Conservation (phyloP, 2,329 filamentous ascomycete genomes). For the Coniella vitis region DNA sequence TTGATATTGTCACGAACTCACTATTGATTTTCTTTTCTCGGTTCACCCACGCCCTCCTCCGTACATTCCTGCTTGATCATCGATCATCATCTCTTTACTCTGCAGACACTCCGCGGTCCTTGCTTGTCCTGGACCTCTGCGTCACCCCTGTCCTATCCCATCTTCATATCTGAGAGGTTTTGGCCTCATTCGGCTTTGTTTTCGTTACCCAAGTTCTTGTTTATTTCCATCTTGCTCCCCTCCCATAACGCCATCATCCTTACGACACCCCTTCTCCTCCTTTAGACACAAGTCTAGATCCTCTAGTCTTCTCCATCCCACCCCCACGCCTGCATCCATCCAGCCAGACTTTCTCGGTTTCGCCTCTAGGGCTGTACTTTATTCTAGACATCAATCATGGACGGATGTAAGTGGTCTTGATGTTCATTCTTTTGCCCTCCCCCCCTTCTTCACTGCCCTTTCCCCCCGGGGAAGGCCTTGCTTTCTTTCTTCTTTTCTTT, state of each 20-base stretch:
- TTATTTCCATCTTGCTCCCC: background rate
- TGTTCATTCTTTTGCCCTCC: too few species aligned
- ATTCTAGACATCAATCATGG: constrained; percentile 7
- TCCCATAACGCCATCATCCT: background rate
- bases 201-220: background rate
- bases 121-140: background rate
- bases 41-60: background rate
- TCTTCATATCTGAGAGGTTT: too few species aligned
- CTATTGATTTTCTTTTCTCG: constrained; percentile 13
- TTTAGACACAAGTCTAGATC: background rate
- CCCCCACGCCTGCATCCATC: background rate
- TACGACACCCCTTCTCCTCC: background rate
- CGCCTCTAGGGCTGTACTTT: background rate
- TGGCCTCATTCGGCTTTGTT: too few species aligned
- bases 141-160: too few species aligned
- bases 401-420: constrained; percentile 16
- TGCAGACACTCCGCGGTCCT: background rate
- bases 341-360: background rate
- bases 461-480: too few species aligned
- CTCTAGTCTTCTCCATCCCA: background rate
- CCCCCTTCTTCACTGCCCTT: too few species aligned
- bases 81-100: background rate
- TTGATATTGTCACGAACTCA: constrained; percentile 8
- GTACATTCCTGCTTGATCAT: constrained; percentile 3
- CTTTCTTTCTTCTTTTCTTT: background rate